Percentiles rank a stretch among this genome's conserved stretches.
phyloP scores from a whole-genome alignment of 768 basidiomycete genomes.

The Wakefieldia striispora region DNA sequence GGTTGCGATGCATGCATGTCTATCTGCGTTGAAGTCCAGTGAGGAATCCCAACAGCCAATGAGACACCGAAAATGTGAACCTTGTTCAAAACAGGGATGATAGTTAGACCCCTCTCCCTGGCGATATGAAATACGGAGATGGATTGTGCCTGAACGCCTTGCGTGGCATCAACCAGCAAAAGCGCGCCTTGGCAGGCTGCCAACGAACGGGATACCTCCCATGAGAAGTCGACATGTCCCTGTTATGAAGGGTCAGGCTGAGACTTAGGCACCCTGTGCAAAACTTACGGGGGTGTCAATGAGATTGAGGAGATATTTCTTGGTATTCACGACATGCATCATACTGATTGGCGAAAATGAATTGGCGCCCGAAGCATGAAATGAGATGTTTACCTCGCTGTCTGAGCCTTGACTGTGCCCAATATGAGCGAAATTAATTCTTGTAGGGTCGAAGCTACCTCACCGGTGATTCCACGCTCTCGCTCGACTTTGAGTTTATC shows the following conservation, averaged over 20 bases:
- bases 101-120: slow-evolving; percentile 70
- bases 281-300: slow-evolving; percentile 87
- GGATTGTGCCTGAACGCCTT: slow-evolving; percentile 97
- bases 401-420: slow-evolving; percentile 86
- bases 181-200: slow-evolving; percentile 92
- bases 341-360: slow-evolving; percentile 49
- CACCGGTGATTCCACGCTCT: slow-evolving; percentile 94
- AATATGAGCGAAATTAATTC: slow-evolving; percentile 4
- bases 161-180: slow-evolving; percentile 89
- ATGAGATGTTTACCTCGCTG: slow-evolving; percentile 61
- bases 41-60: neutral
- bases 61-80: slow-evolving; percentile 33
- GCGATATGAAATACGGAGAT: slow-evolving; percentile 93
- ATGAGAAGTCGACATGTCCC: slow-evolving; percentile 98
- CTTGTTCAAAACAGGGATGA: slow-evolving; percentile 94
- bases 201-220: slow-evolving; percentile 92
- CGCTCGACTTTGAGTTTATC: slow-evolving; percentile 97
- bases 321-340: slow-evolving; percentile 59
- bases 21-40: slow-evolving; percentile 49
- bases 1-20: slow-evolving; percentile 90
- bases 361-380: neutral
- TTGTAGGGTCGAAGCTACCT: neutral
- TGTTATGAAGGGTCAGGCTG: slow-evolving; percentile 26
- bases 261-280: no score
- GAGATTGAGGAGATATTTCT: slow-evolving; percentile 78